Base-by-base conservation (phyloP, 441 rosid species). In the Pelargonium cotyledonis region DNA sequence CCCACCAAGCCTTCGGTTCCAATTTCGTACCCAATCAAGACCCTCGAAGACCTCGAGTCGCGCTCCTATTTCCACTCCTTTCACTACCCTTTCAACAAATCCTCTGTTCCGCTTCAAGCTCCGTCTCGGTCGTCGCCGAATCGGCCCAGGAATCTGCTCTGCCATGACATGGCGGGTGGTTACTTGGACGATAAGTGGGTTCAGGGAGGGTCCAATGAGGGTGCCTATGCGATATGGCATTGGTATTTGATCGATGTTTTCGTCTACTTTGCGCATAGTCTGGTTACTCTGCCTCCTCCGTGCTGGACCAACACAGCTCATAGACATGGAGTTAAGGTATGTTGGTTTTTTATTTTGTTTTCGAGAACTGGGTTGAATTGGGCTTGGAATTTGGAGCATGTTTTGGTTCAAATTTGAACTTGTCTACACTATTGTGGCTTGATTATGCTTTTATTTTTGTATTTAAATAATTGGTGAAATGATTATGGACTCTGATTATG, bases 221-320 rank as follows among this genome's bases (percentile, higher is more conserved):
- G 77, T 23, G 95, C 92, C 7, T 93, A 69, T 65, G 81, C 84
- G 60, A 80, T 91, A 35, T 82, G 95, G 96, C 97, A 93, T 81
- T 90, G 96, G 97, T 77, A 89, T 71, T 82, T 90, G 86, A 86
- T 93, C 68, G 97, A 93, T 70, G 69, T 91, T 60, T 93, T 91
- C 51, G 95, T 91, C 38, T 94, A 89, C 65, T 91, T 94, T 66
- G 85, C 98, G 1, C 96, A 91, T 73, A 21, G 70, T 71, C 75
- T 94, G 72, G 92, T 89, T 23, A 86, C 88, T 19, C 67, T 94
- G 80, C 96, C 97, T 41, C 98, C 97, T 69, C 96, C 98, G 72
- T 81, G 95, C 47, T 94, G 97, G 98, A 86, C 85, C 9, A 94
- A 91, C 66, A 78, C 96, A 68, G 97, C 96, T 82, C 97, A 91